These are phyloP conservation scores for Thymus quinquecostatus DNA, from an alignment of 257 asterid species.

Conservation along the genomic window DNA sequence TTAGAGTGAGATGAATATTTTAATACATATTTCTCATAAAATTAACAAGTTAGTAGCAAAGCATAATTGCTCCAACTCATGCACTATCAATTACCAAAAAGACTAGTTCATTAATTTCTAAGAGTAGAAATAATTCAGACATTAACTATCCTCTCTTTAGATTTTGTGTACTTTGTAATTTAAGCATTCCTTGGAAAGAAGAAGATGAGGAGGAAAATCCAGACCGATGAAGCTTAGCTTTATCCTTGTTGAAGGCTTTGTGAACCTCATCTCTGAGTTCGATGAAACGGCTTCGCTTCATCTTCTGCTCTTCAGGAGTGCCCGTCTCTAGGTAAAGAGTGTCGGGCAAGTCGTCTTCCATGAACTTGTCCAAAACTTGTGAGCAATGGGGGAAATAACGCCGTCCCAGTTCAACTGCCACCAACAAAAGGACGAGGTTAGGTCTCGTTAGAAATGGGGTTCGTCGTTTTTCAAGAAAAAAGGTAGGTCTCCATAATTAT, in stretches of 20 bases:
- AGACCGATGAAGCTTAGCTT: slow-evolving; percentile 54
- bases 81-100: not conserved
- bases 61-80: not conserved
- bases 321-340: slow-evolving; percentile 62
- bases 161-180: slow-evolving; percentile 41
- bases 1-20: too few relatives aligned
- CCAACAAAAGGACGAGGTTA: not conserved
- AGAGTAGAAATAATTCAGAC: not conserved
- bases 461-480: not conserved
- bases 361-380: slow-evolving; percentile 66
- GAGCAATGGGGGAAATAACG: slow-evolving; percentile 78
- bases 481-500: not conserved
- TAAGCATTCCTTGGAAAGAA: slow-evolving; percentile 30
- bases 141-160: slow-evolving; percentile 1
- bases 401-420: slow-evolving; percentile 69
- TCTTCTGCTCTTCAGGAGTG: slow-evolving; percentile 61
- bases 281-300: slow-evolving; percentile 53
- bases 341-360: slow-evolving; percentile 68
- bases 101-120: too few relatives aligned
- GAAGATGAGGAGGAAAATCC: slow-evolving; percentile 50
- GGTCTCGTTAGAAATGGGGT: not conserved
- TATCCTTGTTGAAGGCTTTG: slow-evolving; percentile 72
- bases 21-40: not conserved
- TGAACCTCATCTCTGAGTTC: slow-evolving; percentile 71
- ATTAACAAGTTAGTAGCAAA: not conserved